A percentile compares a stretch with the other conserved stretches of the same genome.
These are phyloP conservation scores for Stemphylium beticola DNA, from an alignment of 2,329 filamentous ascomycete genomes.

Conservation along the genomic window DNA sequence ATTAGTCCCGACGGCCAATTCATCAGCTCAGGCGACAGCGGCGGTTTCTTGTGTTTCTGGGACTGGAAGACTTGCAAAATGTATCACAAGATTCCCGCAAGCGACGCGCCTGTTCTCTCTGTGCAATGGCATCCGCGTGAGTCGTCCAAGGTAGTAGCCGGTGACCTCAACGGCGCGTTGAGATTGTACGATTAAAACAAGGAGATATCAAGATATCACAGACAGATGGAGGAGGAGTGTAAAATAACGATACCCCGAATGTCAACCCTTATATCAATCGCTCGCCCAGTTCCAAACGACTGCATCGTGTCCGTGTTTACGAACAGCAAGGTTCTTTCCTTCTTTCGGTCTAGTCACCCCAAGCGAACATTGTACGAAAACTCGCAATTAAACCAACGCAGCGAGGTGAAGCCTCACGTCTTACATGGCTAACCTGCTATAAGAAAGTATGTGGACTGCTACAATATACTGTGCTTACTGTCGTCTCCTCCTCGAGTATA, in stretches of 20 bases:
- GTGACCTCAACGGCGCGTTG: conserved; percentile 85
- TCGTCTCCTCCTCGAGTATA: too few relatives aligned
- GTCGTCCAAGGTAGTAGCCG: conserved; percentile 90
- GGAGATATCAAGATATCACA: background rate
- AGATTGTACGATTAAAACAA: conserved; percentile 82
- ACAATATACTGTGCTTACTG: too few relatives aligned
- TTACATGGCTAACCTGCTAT: too few relatives aligned
- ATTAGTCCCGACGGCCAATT: conserved; percentile 93
- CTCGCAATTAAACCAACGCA: too few relatives aligned
- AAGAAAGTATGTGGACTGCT: too few relatives aligned
- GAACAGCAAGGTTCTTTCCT: too few relatives aligned
- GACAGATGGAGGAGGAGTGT: background rate
- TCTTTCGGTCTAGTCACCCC: too few relatives aligned
- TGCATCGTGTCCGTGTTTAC: too few relatives aligned
- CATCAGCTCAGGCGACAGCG: conserved; percentile 83
- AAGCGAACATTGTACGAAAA: too few relatives aligned
- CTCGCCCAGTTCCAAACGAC: too few relatives aligned
- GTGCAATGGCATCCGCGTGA: conserved; percentile 98
- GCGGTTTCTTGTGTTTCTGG: conserved; percentile 93
- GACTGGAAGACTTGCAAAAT: conserved; percentile 99
- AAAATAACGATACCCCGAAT: conserved; percentile 32
- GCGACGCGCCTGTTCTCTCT: conserved; percentile 81
- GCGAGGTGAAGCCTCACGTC: too few relatives aligned
- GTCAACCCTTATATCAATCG: background rate
- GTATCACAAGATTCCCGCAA: conserved; percentile 93